Evolutionary conservation across 1,139 yeast species (phyloP), one percentile per base, ranked within the genome.

Genomic region (Scheffersomyces segobiensis): DNA sequence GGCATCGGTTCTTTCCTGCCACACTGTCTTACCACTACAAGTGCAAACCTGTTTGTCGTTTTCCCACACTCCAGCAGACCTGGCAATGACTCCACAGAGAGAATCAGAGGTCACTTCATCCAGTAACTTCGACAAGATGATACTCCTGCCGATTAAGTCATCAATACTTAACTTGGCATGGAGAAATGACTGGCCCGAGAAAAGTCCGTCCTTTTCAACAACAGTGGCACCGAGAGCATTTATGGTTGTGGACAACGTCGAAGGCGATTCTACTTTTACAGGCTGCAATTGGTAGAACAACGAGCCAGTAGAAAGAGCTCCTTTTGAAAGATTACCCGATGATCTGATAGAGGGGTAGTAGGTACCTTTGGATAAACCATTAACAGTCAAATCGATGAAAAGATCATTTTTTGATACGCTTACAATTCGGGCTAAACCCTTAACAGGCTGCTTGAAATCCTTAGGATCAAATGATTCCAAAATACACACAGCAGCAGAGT

Each of bases 21-120:
- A 95, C 32, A 93, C 87, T 0, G 97, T 91, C 78, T 93, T 92
- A 12, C 99, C 99, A 32, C 96, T 87, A 71, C 99, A 95, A 52
- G 96, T 88, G 74, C 99, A 95, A 0, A 95, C 96, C 63, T 88
- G 87, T 74, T 95, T 95, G 67, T 89, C 91, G 73, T 95, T 95
- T 69, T 95, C 97, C 98, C 98, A 95, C 19, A 87, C 90, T 14
- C 99, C 99, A 1, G 99, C 98, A 67, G 97, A 89, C 69, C 98
- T 84, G 2, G 98, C 98, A 71, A 95, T 86, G 39, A 95, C 97
- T 24, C 98, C 98, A 54, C 86, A 91, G 55, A 87, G 78, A 5
- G 88, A 83, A 57, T 79, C 83, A 4, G 71, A 58, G 51, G 77
- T 65, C 2, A 81, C 77, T 52, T 75, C 70, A 49, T 79, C 78